phyloP scores from a whole-genome alignment of 225 moss, liverwort and hornwort genomes.

The Polytrichum formosum region DNA sequence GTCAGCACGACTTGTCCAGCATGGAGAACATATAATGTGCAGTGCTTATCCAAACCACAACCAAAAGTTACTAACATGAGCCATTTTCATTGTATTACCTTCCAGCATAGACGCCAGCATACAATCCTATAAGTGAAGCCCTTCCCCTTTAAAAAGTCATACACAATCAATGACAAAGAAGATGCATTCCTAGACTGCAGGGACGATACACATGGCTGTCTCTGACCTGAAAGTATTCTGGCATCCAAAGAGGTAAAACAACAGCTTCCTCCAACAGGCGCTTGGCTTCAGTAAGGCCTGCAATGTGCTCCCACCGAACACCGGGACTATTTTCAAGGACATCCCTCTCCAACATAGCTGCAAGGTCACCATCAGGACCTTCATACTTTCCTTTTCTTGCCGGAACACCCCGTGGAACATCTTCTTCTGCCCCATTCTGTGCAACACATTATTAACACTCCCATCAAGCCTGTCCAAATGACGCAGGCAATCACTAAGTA shows the following conservation, averaged over 20 bases:
- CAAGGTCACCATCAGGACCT: constrained; percentile 95
- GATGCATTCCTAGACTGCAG: not conserved
- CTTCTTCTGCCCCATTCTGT: constrained; percentile 94
- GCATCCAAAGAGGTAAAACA: constrained; percentile 98
- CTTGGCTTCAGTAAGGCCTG: constrained; percentile 97
- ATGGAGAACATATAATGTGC: too few relatives aligned
- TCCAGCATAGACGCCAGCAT: too few relatives aligned
- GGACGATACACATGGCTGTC: not conserved
- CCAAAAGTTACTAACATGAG: too few relatives aligned
- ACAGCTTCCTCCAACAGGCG: constrained; percentile 99
- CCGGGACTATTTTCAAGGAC: constrained; percentile 99
- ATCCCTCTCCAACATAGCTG: constrained; percentile 98
- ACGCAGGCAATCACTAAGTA: too few relatives aligned
- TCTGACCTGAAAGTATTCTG: constrained; percentile 92
- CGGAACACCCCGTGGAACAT: constrained; percentile 62
- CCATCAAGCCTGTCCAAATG: too few relatives aligned
- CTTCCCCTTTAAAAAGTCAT: not conserved
- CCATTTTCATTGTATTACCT: too few relatives aligned
- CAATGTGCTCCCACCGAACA: constrained; percentile 99
- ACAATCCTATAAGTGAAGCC: too few relatives aligned
- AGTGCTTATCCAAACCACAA: too few relatives aligned
- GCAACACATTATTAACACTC: not conserved
- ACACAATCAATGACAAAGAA: not conserved
- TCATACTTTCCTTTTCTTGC: constrained; percentile 84
- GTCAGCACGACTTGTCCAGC: too few relatives aligned